Percentiles rank a stretch among this genome's conserved stretches.
These are phyloP conservation scores for Botrytis pseudocinerea DNA, from an alignment of 2,329 filamentous ascomycete genomes.

Conservation along the genomic window DNA sequence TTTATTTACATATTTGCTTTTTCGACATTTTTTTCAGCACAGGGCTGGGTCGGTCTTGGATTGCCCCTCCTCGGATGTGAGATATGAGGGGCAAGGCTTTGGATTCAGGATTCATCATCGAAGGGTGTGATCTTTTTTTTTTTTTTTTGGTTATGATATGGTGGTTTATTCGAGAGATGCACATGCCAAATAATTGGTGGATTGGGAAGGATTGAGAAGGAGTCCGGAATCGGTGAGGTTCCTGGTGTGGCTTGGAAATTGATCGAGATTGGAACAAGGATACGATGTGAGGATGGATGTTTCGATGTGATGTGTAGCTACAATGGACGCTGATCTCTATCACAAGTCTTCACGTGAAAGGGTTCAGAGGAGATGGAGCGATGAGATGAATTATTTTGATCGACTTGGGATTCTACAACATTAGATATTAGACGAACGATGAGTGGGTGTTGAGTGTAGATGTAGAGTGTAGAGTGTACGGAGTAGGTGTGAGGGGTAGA, in stretches of 20 bases:
- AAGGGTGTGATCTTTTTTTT: too few species aligned
- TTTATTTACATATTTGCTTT: background rate
- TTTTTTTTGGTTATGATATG: background rate
- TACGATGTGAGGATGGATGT: background rate
- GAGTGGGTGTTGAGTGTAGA: background rate
- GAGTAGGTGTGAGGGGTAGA: background rate
- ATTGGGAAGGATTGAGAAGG: background rate
- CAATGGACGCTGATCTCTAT: background rate
- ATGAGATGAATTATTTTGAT: background rate
- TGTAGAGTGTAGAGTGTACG: background rate
- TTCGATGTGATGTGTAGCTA: background rate
- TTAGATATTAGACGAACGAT: background rate
- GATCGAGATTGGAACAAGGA: background rate
- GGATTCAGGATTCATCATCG: background rate
- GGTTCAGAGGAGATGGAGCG: background rate
- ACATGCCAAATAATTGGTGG: background rate
- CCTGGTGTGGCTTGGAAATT: constrained; percentile 5
- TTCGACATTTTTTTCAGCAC: background rate
- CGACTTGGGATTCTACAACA: background rate
- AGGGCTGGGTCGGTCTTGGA: constrained; percentile 4
- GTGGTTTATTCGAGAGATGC: background rate
- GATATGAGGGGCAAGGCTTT: background rate
- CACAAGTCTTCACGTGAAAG: background rate
- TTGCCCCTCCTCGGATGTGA: background rate
- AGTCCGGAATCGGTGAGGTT: background rate